phyloP scores from a whole-genome alignment of 495 filamentous ascomycete species.

The Astrothelium subdiscretum region DNA sequence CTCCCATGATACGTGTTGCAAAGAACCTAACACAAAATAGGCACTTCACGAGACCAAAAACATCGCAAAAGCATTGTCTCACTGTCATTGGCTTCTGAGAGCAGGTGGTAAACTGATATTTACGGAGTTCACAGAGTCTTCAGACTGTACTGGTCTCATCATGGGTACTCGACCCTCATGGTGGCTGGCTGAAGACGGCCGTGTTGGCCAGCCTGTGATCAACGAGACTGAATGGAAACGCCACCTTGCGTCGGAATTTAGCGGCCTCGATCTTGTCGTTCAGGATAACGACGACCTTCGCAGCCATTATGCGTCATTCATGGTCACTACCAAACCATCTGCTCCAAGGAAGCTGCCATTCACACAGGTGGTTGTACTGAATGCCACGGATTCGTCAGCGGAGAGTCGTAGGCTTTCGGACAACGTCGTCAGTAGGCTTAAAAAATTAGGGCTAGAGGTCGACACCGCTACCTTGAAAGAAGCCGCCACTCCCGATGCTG shows the following conservation, averaged over 20 bases:
- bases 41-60: conserved; percentile 12
- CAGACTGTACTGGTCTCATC: not conserved
- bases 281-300: not conserved
- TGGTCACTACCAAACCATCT: not conserved
- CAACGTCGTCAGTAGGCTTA: conserved; percentile 1
- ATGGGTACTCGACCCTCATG: conserved; percentile 1
- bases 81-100: conserved; percentile 5
- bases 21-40: not conserved
- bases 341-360: not conserved
- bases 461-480: not conserved
- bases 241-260: conserved; percentile 13
- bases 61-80: conserved; percentile 5
- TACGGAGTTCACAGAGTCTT: conserved; percentile 1
- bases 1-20: not conserved
- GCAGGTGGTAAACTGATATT: not conserved
- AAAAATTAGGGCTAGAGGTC: not conserved
- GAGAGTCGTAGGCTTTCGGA: not conserved
- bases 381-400: not conserved
- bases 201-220: not conserved
- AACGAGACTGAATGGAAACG: not conserved
- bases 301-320: not conserved
- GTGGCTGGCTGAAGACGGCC: conserved; percentile 2
- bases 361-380: not conserved
- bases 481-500: not conserved
- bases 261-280: conserved; percentile 13